Evolutionary conservation across 1,284 basidiomycete genomes (phyloP).

Genomic region (Cryptococcus sp.): DNA sequence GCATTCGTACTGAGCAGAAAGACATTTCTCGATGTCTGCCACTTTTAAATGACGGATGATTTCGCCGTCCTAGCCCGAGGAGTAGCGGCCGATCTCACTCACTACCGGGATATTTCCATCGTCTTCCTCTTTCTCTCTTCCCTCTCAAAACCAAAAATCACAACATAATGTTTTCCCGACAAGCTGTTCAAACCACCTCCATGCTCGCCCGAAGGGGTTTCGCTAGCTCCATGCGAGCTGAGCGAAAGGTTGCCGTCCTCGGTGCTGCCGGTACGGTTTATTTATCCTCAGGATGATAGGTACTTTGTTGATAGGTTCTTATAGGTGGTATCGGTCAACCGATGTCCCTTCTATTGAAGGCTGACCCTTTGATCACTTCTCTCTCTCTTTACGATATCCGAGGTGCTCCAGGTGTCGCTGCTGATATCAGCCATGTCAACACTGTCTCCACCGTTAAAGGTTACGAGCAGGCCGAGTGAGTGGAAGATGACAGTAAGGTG

Average conservation of each 20-base stretch:
- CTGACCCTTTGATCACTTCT: conserved; percentile 73
- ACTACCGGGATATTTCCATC: conserved; percentile 1
- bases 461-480: conserved; percentile 51
- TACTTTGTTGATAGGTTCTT: neutral
- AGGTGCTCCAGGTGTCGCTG: conserved; percentile 92
- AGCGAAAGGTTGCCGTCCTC: conserved; percentile 47
- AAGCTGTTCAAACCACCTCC: conserved; percentile 20
- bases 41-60: neutral
- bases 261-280: conserved; percentile 37
- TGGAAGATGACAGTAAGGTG: conserved; percentile 2
- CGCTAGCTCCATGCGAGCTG: conserved; percentile 41
- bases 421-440: conserved; percentile 85
- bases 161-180: conserved; percentile 34
- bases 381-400: conserved; percentile 94
- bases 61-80: neutral
- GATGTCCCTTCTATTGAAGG: conserved; percentile 82
- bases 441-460: conserved; percentile 57
- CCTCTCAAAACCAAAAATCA: conserved; percentile 4
- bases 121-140: conserved; percentile 4
- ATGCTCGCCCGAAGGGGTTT: conserved; percentile 40
- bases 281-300: neutral
- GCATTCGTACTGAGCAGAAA: too few relatives aligned
- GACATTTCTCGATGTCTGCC: neutral
- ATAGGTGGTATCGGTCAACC: conserved; percentile 76
- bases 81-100: neutral